Base-by-base conservation (phyloP, 2,329 filamentous ascomycete genomes). In the Colletotrichum tamarilloi region DNA sequence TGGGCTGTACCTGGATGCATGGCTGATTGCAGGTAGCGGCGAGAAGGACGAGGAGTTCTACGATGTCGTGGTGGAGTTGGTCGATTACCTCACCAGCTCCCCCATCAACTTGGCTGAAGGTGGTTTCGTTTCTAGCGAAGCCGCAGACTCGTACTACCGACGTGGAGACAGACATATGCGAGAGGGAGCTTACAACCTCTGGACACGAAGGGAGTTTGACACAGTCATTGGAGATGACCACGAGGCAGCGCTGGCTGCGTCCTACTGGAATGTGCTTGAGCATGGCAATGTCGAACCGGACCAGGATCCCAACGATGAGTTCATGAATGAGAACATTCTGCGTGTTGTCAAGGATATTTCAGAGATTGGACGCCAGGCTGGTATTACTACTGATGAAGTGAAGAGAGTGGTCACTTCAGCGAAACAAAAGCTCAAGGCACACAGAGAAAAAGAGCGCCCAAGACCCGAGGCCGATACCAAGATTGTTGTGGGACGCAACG, bases 171-270 rank as follows among this genome's bases (percentile, higher is more conserved):
- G 87, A 5, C 93, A 97, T 67, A 95, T 95, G 86, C 90, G 93
- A 42, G 95, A 98, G 82, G 97, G 97, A 0, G 96, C 95, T 0
- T 98, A 94, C 80, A 98, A 98, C 78, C 90, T 98, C 3, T 99
- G 96, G 96, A 97, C 95, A 0, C 85, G 93, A 64, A 93, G 95
- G 64, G 95, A 98, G 80, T 93, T 98, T 73, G 92, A 95, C 73
- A 89, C 91, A 12, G 90, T 97, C 2, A 87, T 98, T 1, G 91
- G 91, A 2, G 86, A 89, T 3, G 76, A 75, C 11, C 75, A 71
- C 26, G 80, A 81, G 42, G 78, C 80, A 2, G 90, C 92, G 3
- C 90, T 98, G 19, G 92, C 94, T 35, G 94, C 95, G 1, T 91
- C 91, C 5, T 94, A 98, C 82, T 98, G 94, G 91, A 93, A 94